These are phyloP conservation scores for Durotheca rogersii DNA, from an alignment of 495 filamentous ascomycete genomes.

Conservation along the genomic window DNA sequence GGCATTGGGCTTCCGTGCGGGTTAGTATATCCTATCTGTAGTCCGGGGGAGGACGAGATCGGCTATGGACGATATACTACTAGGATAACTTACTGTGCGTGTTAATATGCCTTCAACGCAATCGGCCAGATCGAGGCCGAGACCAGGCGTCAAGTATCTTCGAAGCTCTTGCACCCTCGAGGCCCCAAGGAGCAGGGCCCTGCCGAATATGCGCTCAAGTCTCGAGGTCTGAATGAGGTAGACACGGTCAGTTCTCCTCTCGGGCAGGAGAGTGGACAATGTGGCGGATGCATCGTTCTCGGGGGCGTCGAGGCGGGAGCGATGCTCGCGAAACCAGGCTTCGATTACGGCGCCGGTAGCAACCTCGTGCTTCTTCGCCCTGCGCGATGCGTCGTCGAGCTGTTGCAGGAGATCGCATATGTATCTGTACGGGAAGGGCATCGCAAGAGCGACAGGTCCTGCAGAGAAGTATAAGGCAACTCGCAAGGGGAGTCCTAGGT, in stretches of 20 bases:
- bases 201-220: constrained; percentile 63
- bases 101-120: constrained; percentile 68
- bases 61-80: too few species aligned
- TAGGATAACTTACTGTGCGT: constrained; percentile 63
- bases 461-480: too few species aligned
- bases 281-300: constrained; percentile 59
- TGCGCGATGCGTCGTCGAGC: constrained; percentile 36
- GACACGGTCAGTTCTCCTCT: constrained; percentile 71
- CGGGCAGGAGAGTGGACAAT: constrained; percentile 72
- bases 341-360: constrained; percentile 43
- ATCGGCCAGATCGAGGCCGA: constrained; percentile 63
- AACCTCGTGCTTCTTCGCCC: constrained; percentile 33
- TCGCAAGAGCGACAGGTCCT: too few species aligned
- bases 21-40: too few species aligned
- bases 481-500: too few species aligned
- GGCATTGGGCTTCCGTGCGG: constrained; percentile 40
- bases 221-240: constrained; percentile 63
- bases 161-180: constrained; percentile 61
- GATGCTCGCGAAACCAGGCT: constrained; percentile 65
- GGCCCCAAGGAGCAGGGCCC: constrained; percentile 60
- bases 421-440: constrained; percentile 36
- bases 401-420: constrained; percentile 42
- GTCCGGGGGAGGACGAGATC: neutral
- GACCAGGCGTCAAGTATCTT: constrained; percentile 57
- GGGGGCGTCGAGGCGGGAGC: constrained; percentile 49